Evolutionary conservation across 106 monocot species (phyloP).

Genomic region (Phalaenopsis equestris): DNA sequence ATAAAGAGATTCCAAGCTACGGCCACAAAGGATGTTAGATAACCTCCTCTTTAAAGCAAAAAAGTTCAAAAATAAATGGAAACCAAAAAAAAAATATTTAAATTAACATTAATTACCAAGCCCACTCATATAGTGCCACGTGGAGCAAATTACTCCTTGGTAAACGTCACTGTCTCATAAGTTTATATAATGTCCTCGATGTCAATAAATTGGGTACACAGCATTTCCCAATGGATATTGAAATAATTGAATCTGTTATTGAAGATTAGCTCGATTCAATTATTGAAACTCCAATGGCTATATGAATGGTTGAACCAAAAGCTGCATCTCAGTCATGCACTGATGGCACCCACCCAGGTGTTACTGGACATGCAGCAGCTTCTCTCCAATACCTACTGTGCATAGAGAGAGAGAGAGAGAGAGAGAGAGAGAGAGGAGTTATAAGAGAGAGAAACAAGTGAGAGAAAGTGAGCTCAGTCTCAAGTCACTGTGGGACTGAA

Average conservation of each 20-base stretch:
- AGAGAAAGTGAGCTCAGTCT: not conserved
- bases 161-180: too few species aligned
- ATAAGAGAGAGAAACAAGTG: not conserved
- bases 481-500: slow-evolving; percentile 1
- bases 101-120: too few species aligned
- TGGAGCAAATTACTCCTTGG: too few species aligned
- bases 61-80: too few species aligned
- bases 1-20: not conserved
- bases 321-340: slow-evolving; percentile 8
- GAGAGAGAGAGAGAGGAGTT: slow-evolving; percentile 6
- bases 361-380: slow-evolving; percentile 7
- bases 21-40: not conserved
- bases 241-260: not conserved
- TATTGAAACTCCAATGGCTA: not conserved
- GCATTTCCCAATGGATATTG: not conserved
- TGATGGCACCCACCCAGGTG: slow-evolving; percentile 11
- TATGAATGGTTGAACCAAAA: slow-evolving; percentile 9
- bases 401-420: not conserved
- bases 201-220: too few species aligned
- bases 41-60: too few species aligned
- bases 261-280: not conserved
- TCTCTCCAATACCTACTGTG: not conserved
- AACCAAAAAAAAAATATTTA: too few species aligned
- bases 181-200: too few species aligned
- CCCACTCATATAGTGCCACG: too few species aligned